Percentiles rank a stretch among this genome's conserved stretches.
Conservation (phyloP, 1,284 basidiomycete genomes). For the Acaromyces ingoldii region DNA sequence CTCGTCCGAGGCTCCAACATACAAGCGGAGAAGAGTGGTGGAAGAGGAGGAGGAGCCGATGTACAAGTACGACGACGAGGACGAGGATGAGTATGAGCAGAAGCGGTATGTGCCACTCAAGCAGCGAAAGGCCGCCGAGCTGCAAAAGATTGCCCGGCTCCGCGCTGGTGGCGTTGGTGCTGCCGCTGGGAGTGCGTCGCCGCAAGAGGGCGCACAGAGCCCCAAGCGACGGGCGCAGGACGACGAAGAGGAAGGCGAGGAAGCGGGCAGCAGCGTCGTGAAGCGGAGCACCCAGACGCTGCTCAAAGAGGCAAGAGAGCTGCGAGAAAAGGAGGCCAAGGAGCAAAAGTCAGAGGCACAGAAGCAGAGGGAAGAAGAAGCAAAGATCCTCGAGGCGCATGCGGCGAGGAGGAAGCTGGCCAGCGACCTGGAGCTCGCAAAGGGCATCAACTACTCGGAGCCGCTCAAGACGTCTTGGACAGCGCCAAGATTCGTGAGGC, state of each 20-base stretch:
- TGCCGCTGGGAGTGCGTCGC: neutral
- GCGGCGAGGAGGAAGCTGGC: conserved; percentile 83
- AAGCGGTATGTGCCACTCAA: conserved; percentile 83
- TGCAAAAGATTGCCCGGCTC: conserved; percentile 56
- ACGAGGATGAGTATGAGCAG: conserved; percentile 57
- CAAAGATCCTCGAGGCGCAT: conserved; percentile 83
- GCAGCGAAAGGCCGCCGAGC: conserved; percentile 72
- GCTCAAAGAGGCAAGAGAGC: conserved; percentile 54
- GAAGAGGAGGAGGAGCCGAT: conserved; percentile 18
- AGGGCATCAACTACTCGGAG: conserved; percentile 85
- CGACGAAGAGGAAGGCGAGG: conserved; percentile 59
- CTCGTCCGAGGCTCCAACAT: neutral
- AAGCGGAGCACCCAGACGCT: conserved; percentile 61
- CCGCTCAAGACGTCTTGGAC: conserved; percentile 82
- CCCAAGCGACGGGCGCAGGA: conserved; percentile 62
- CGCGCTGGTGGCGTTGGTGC: conserved; percentile 54
- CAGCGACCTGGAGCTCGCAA: conserved; percentile 84
- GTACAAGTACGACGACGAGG: conserved; percentile 53
- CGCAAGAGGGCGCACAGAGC: conserved; percentile 15
- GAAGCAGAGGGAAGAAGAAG: conserved; percentile 80
- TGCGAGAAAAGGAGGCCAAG: conserved; percentile 68
- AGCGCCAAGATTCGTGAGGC: conserved; percentile 76
- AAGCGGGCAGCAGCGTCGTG: conserved; percentile 53
- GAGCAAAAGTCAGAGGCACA: conserved; percentile 71
- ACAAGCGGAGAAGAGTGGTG: conserved; percentile 1